A percentile compares a stretch with the other conserved stretches of the same genome.
Evolutionary conservation across 176 grass and related monocot species (phyloP).

Genomic region (Hsuehochloa calcarea): DNA sequence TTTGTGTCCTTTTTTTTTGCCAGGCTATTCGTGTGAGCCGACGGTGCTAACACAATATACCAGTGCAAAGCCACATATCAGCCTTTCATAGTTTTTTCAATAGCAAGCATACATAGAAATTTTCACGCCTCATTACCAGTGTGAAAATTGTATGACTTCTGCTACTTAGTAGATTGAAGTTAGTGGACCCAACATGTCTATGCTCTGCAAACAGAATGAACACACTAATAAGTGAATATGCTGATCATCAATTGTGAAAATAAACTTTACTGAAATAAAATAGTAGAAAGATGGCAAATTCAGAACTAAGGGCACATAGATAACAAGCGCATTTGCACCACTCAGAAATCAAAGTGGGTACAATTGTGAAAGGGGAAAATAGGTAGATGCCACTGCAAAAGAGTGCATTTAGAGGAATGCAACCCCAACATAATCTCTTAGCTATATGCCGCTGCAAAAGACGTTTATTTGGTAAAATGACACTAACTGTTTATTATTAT

Average conservation of each 20-base stretch:
- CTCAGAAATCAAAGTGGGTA: background rate
- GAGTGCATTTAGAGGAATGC: background rate
- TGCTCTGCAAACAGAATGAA: constrained; percentile 69
- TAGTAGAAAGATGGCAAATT: background rate
- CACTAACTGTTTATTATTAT: background rate
- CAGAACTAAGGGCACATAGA: background rate
- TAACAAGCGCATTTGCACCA: background rate
- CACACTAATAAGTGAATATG: constrained; percentile 22
- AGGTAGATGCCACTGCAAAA: background rate
- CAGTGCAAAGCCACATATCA: constrained; percentile 1
- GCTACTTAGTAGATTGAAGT: constrained; percentile 98
- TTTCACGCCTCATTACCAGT: constrained; percentile 58
- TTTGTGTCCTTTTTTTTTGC: no score
- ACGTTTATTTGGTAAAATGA: background rate
- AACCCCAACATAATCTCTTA: background rate
- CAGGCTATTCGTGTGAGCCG: no score
- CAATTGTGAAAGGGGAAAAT: background rate
- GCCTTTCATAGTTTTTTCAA: constrained; percentile 1
- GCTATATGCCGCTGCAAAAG: background rate
- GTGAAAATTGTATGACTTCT: constrained; percentile 99
- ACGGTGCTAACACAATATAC: no score
- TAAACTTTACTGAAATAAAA: constrained; percentile 18
- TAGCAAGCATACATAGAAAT: constrained; percentile 7
- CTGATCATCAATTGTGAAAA: constrained; percentile 21
- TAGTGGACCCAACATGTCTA: constrained; percentile 97